Percentiles rank a stretch among this genome's conserved stretches.
phyloP scores from a whole-genome alignment of 176 grass and related monocot genomes.

The Paspalum notatum region DNA sequence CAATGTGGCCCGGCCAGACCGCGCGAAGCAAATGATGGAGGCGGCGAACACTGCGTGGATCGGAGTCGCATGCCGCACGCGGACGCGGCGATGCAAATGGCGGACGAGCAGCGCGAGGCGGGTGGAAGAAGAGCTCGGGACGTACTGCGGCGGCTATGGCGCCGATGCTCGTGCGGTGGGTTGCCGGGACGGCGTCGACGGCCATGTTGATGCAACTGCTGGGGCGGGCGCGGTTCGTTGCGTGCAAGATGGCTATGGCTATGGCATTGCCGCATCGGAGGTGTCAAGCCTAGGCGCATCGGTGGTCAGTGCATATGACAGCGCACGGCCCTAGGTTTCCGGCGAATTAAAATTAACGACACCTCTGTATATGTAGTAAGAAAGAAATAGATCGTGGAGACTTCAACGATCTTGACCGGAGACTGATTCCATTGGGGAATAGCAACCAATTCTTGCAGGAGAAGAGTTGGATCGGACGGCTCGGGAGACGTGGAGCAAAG shows the following conservation, averaged over 20 bases:
- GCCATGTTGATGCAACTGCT: neutral
- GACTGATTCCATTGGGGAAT: no score
- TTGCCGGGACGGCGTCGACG: neutral
- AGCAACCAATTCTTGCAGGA: no score
- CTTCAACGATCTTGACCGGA: no score
- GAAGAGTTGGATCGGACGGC: no score
- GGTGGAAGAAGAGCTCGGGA: neutral
- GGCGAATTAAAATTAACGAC: no score
- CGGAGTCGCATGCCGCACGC: neutral
- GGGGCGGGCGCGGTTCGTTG: neutral
- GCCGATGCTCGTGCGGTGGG: neutral
- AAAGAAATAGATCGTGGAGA: no score
- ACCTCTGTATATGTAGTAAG: no score
- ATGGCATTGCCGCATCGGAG: no score
- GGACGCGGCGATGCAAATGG: neutral
- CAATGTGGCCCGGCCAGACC: neutral
- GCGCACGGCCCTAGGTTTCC: no score
- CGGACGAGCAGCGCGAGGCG: neutral
- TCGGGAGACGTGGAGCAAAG: no score
- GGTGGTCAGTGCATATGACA: no score
- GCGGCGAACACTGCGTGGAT: constrained; percentile 1
- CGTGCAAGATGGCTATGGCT: neutral
- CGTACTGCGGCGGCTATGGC: neutral
- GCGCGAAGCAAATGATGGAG: constrained; percentile 5
- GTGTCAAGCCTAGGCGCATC: no score